A percentile compares a stretch with the other conserved stretches of the same genome.
Conservation (phyloP, 345 rosid genomes). For the Heritiera fomes region DNA sequence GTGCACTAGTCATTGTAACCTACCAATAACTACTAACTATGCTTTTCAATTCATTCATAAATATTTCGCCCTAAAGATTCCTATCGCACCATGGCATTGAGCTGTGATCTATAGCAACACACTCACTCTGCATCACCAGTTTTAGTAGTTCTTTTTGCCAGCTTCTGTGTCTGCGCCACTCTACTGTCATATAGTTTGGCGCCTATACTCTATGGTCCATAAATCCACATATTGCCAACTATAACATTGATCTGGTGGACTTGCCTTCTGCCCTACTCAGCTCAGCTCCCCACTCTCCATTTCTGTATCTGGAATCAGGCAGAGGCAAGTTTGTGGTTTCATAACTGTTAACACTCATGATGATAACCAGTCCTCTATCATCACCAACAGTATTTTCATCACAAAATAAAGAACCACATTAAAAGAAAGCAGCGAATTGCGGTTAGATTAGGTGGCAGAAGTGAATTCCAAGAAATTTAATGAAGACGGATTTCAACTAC, state of each 20-base stretch:
- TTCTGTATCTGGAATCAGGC: background rate
- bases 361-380: background rate
- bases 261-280: background rate
- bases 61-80: background rate
- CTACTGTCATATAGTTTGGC: background rate
- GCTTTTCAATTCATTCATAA: background rate
- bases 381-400: background rate
- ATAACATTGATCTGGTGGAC: background rate
- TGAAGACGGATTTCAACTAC: conserved; percentile 8
- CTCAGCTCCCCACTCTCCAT: background rate
- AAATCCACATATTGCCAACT: too few relatives aligned
- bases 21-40: background rate
- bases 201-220: background rate
- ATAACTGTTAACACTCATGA: too few relatives aligned
- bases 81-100: background rate
- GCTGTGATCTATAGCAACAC: background rate
- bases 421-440: too few relatives aligned
- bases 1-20: too few relatives aligned
- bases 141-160: background rate
- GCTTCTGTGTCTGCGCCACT: background rate
- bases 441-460: conserved; percentile 16
- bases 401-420: background rate
- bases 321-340: background rate
- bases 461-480: background rate
- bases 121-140: background rate